Evolutionary conservation across 257 asterid species (phyloP).

Genomic region (Gynochthodes officinalis): DNA sequence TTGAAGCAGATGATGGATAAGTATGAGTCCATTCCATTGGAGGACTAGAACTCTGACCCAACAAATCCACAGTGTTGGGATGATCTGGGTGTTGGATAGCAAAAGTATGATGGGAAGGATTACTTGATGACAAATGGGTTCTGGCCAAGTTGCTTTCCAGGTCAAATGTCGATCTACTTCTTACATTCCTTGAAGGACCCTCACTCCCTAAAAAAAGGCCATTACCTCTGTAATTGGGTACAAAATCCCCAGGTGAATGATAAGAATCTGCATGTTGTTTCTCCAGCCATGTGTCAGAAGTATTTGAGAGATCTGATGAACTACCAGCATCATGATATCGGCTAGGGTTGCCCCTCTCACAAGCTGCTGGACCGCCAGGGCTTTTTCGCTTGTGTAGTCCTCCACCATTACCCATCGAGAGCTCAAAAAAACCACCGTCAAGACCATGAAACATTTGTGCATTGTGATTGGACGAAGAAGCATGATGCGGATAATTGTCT

Average conservation of each 20-base stretch:
- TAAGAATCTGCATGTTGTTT: constrained; percentile 53
- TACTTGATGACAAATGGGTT: constrained; percentile 39
- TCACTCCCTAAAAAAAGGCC: constrained; percentile 54
- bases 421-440: constrained; percentile 49
- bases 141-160: constrained; percentile 40
- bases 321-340: constrained; percentile 64
- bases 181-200: constrained; percentile 58
- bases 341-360: constrained; percentile 62
- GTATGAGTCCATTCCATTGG: constrained; percentile 50
- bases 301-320: constrained; percentile 55
- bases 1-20: constrained; percentile 41
- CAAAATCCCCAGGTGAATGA: constrained; percentile 45
- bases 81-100: constrained; percentile 36
- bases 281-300: constrained; percentile 54
- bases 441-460: constrained; percentile 44
- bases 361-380: constrained; percentile 49
- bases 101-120: constrained; percentile 37
- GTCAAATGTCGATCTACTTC: constrained; percentile 57
- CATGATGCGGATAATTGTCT: constrained; percentile 46
- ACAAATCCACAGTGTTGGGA: constrained; percentile 35
- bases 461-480: constrained; percentile 56
- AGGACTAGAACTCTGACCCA: constrained; percentile 46
- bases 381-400: constrained; percentile 71
- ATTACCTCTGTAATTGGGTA: constrained; percentile 48
- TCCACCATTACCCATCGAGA: constrained; percentile 42